Percentiles rank a stretch among this genome's conserved stretches.
phyloP scores from a whole-genome alignment of 495 filamentous ascomycete species.

The Staphylotrichum tortipilum region DNA sequence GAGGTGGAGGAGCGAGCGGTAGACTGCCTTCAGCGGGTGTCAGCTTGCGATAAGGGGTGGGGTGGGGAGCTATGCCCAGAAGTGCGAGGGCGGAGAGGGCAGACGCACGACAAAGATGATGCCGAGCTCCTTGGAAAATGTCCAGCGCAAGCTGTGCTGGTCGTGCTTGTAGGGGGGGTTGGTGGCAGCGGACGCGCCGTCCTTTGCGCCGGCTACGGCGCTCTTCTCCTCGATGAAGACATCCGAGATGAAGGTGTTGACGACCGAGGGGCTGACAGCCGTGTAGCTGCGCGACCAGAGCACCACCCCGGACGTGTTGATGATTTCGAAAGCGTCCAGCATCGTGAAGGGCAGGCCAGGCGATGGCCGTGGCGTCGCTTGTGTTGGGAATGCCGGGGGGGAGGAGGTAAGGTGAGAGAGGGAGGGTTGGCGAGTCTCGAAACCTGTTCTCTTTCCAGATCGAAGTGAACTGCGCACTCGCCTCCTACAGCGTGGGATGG shows the following conservation, averaged over 20 bases:
- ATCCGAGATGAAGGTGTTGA: conserved; percentile 92
- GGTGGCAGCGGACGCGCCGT: conserved; percentile 45
- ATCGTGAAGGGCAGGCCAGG: conserved; percentile 37
- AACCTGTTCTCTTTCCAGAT: background rate
- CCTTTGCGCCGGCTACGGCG: conserved; percentile 49
- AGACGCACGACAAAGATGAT: conserved; percentile 85
- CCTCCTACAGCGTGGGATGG: background rate
- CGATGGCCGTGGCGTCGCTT: background rate
- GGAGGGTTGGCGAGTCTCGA: background rate
- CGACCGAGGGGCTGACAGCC: conserved; percentile 65
- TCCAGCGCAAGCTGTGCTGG: conserved; percentile 93
- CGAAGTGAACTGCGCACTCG: no score
- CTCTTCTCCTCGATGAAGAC: conserved; percentile 92
- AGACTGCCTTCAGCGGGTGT: conserved; percentile 68
- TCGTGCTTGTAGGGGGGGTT: conserved; percentile 80
- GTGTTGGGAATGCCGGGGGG: background rate
- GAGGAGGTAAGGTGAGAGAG: background rate
- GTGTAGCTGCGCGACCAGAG: conserved; percentile 89
- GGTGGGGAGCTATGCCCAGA: conserved; percentile 1
- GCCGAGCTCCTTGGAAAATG: conserved; percentile 78
- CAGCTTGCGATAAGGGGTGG: background rate
- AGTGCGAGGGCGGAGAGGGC: no score
- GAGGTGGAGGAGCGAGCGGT: conserved; percentile 87
- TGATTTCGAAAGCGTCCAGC: conserved; percentile 92
- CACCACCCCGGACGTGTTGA: conserved; percentile 92